phyloP scores from a whole-genome alignment of 257 asterid genomes.

The Misopates orontium region DNA sequence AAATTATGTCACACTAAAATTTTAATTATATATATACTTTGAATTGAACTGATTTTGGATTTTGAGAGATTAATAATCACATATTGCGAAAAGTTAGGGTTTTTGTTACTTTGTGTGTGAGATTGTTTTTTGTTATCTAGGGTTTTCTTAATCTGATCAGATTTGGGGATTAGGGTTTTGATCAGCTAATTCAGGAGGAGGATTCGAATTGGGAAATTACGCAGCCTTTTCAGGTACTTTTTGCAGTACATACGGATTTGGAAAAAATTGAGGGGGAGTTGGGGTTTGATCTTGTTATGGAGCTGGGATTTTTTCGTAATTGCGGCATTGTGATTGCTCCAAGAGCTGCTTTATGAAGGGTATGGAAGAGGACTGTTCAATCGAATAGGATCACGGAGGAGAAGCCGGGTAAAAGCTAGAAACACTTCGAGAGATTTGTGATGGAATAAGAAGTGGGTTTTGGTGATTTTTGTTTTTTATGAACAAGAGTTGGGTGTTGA shows the following conservation, averaged over 20 bases:
- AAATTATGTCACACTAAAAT: constrained; percentile 5
- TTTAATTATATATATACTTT: constrained; percentile 26
- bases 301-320: constrained; percentile 26
- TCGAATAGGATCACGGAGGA: constrained; percentile 20
- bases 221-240: constrained; percentile 31
- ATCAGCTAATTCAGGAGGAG: constrained; percentile 28
- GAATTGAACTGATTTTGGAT: constrained; percentile 24
- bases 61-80: constrained; percentile 22
- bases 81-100: constrained; percentile 36
- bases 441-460: constrained; percentile 28
- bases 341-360: constrained; percentile 26
- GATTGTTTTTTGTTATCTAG: constrained; percentile 36
- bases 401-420: constrained; percentile 7
- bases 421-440: constrained; percentile 8
- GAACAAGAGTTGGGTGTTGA: constrained; percentile 32
- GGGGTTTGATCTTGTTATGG: constrained; percentile 35
- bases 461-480: constrained; percentile 6
- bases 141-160: constrained; percentile 43
- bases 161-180: constrained; percentile 38
- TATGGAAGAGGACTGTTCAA: constrained; percentile 47
- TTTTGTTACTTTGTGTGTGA: constrained; percentile 26
- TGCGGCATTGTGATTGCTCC: constrained; percentile 33
- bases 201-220: constrained; percentile 21
- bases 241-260: constrained; percentile 23
- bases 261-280: constrained; percentile 23